Evolutionary conservation across 1,139 yeast species (phyloP), one percentile per base, ranked within the genome.

Genomic region (Barnettozyma hawaiiensis): DNA sequence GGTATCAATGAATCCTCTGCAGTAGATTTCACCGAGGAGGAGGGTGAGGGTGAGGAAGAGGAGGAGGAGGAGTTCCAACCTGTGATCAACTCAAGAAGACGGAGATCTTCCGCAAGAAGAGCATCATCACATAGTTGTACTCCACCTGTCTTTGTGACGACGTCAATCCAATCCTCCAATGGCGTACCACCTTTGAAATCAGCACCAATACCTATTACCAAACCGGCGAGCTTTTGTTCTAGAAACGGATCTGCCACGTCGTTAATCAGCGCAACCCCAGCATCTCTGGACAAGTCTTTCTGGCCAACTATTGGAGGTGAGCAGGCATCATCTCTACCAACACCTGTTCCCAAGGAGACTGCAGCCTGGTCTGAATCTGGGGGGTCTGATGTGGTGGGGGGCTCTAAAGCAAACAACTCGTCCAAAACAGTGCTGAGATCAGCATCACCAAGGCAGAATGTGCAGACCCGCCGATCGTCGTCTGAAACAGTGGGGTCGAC

Each of bases 11-110:
- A n/a, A n/a, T n/a, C n/a, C n/a, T 52, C 57, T 22, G 62, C 59
- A 2, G 39, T 59, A 34, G 58, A 51, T 19, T 54, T 52, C 33
- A 50, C 43, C 7, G 57, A 57, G 23, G 56, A 52, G n/a, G n/a
- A n/a, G n/a, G n/a, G n/a, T n/a, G n/a, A n/a, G n/a, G n/a, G n/a
- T n/a, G n/a, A n/a, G n/a, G n/a, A n/a, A n/a, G n/a, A n/a, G n/a
- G n/a, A n/a, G n/a, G 57, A 57, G 23, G 56, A 52, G 12, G 59
- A 54, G 12, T 58, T 63, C 46, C 55, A 56, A 23, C 51, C 58
- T 3, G 68, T 60, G n/a, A 43, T 47, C 21, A 57, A 43, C 28
- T 41, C 46, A 24, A 54, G 58, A 28, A 60, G 64, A 42, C 53
- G 64, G 39, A 51, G 51, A 36, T 58, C 62, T 2, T 53, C 59